Evolutionary conservation across 1,139 yeast genomes (phyloP), one percentile per base, ranked within the genome.

Genomic region (Hemisphaericaspora xylanilytica): DNA sequence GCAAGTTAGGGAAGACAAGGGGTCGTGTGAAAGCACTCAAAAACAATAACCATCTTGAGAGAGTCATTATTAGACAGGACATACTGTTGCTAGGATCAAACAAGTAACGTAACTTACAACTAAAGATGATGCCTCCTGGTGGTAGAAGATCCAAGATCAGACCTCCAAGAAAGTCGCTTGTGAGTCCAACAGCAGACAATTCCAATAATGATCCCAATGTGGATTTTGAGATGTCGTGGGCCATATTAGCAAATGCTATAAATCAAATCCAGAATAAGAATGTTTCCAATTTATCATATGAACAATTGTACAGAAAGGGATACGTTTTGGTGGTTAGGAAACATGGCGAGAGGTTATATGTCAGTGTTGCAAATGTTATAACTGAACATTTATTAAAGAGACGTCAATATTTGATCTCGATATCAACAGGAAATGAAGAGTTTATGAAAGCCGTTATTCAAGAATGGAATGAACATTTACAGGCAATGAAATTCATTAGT

Each of bases 301-400:
- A 89, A 51, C 87, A 82, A 49, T 71, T 92, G 2, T 92, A 92
- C 58, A 68, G 96, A 37, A 79, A 83, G 28, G 88, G 95, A 0
- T 92, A 92, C 55, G 80, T 81, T 15, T 58, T 89, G 30, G 97
- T 89, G 3, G 60, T 88, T 33, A 73, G 86, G 43, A 89, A 87
- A 50, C 76, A 74, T 49, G 95, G 95, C 3, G 78, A 73, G 29
- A 71, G 71, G 48, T 65, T 92, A 2, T 88, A 90, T 52, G 82
- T 78, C 5, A 74, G 79, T 34, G 83, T 88, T 11, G 62, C 75
- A 26, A 61, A 52, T 5, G 66, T 80, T 22, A 70, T 89, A 2
- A 63, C 67, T 3, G 52, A 57, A 1, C 85, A 83, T 53, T 60
- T 89, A 16, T 58, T 65, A 3, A 29, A 28, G 3, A 47, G 67